phyloP scores from a whole-genome alignment of 2,329 filamentous ascomycete species.

The Xylariaceae sp. region DNA sequence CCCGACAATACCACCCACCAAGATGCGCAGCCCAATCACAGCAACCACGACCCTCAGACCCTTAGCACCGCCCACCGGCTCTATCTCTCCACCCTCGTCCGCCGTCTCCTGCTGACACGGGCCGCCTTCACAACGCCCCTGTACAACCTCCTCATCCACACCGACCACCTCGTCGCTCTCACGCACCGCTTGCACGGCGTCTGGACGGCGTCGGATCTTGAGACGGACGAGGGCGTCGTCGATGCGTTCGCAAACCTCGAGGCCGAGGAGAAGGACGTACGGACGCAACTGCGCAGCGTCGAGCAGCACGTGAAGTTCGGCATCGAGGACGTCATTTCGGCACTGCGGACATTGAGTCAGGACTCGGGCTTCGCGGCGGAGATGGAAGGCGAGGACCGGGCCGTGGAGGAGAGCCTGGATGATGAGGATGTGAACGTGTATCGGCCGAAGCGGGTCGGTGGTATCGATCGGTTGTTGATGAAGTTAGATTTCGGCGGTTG shows the following conservation, averaged over 20 bases:
- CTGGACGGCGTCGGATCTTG: slow-evolving; percentile 73
- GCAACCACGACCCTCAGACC: slow-evolving; percentile 78
- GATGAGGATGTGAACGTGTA: slow-evolving; percentile 40
- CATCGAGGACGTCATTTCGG: slow-evolving; percentile 60
- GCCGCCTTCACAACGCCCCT: slow-evolving; percentile 56
- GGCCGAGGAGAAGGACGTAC: slow-evolving; percentile 66
- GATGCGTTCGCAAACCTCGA: slow-evolving; percentile 67
- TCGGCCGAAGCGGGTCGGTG: slow-evolving; percentile 66
- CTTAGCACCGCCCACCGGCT: slow-evolving; percentile 72
- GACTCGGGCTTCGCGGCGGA: slow-evolving; percentile 17
- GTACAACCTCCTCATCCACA: slow-evolving; percentile 62
- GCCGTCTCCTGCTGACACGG: slow-evolving; percentile 58
- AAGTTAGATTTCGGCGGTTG: slow-evolving; percentile 71
- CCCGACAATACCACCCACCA: slow-evolving; percentile 5
- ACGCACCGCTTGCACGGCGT: slow-evolving; percentile 69
- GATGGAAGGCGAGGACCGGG: slow-evolving; percentile 20
- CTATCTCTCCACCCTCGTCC: slow-evolving; percentile 66
- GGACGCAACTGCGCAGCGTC: slow-evolving; percentile 57
- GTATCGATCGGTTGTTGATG: slow-evolving; percentile 82
- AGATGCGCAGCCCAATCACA: slow-evolving; percentile 45
- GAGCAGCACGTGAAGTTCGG: slow-evolving; percentile 60
- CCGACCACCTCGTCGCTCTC: slow-evolving; percentile 77
- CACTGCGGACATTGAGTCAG: slow-evolving; percentile 17
- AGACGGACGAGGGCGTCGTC: slow-evolving; percentile 75
- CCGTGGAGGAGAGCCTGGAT: slow-evolving; percentile 20